phyloP scores from a whole-genome alignment of 169 alveolate species.

The Eimeria maxima region DNA sequence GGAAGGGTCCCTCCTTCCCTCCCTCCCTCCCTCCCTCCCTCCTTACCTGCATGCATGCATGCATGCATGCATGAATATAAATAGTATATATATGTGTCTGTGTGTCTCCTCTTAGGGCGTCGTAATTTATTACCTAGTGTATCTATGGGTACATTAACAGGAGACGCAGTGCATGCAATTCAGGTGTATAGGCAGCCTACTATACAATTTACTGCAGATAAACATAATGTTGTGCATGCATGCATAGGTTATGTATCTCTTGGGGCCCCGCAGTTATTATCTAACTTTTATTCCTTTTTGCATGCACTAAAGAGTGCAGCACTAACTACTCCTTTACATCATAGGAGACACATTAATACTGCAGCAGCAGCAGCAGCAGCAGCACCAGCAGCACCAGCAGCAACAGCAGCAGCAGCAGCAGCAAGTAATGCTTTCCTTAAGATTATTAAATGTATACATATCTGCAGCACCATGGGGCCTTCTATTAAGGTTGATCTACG shows the following conservation, averaged over 20 bases:
- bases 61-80: too few relatives aligned
- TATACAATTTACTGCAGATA: constrained; percentile 52
- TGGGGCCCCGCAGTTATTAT: not conserved
- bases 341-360: not conserved
- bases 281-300: constrained; percentile 29
- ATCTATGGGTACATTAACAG: constrained; percentile 72
- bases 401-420: not conserved
- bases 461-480: not conserved
- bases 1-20: too few relatives aligned
- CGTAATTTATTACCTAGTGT: constrained; percentile 57
- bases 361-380: not conserved
- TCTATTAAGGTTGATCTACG: too few relatives aligned
- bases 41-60: too few relatives aligned
- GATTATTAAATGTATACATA: not conserved
- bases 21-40: too few relatives aligned
- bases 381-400: not conserved
- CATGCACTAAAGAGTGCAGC: constrained; percentile 10
- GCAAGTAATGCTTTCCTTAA: too few relatives aligned
- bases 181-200: constrained; percentile 79
- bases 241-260: constrained; percentile 64
- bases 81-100: not conserved
- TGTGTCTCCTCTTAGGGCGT: constrained; percentile 53
- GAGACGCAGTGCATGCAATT: constrained; percentile 40
- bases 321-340: not conserved
- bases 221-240: constrained; percentile 39